A percentile compares a stretch with the other conserved stretches of the same genome.
These are phyloP conservation scores for Spizellomyces punctatus DNA, from an alignment of 192 early-diverging fungal species.

Conservation along the genomic window DNA sequence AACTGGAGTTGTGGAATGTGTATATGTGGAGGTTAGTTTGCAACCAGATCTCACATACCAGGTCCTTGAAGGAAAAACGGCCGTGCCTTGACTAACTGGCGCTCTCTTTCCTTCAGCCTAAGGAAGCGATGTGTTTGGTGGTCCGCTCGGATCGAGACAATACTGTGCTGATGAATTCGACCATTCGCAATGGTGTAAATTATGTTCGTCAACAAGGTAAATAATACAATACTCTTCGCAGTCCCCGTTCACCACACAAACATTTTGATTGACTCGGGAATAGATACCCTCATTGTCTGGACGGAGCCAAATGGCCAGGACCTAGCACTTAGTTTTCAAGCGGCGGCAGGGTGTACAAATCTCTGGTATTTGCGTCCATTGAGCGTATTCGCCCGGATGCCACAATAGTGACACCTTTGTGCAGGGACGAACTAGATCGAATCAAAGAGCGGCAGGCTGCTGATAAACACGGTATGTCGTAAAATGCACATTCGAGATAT, in stretches of 20 bases:
- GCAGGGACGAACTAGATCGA: constrained; percentile 37
- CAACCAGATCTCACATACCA: background rate
- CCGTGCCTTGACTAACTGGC: background rate
- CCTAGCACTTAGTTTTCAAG: constrained; percentile 92
- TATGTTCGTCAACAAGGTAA: constrained; percentile 88
- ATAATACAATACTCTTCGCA: constrained; percentile 7
- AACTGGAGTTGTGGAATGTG: constrained; percentile 76
- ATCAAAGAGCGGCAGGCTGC: constrained; percentile 46
- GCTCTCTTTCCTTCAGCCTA: constrained; percentile 14
- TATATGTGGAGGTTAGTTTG: constrained; percentile 62
- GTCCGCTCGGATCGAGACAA: constrained; percentile 44
- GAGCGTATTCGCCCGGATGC: background rate
- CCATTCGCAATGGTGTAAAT: constrained; percentile 65
- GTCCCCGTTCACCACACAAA: background rate
- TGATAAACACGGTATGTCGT: constrained; percentile 36
- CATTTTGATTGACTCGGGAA: background rate
- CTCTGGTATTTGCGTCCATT: constrained; percentile 63
- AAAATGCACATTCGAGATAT: background rate
- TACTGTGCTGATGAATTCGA: constrained; percentile 66
- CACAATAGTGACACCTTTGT: constrained; percentile 38
- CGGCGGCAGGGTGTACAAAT: constrained; percentile 80
- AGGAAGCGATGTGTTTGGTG: constrained; percentile 38
- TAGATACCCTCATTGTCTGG: constrained; percentile 94
- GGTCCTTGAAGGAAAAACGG: background rate
- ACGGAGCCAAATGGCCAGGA: constrained; percentile 74